Percentiles rank a stretch among this genome's conserved stretches.
phyloP scores from a whole-genome alignment of 2,329 filamentous ascomycete species.

The Parascedosporium putredinis region DNA sequence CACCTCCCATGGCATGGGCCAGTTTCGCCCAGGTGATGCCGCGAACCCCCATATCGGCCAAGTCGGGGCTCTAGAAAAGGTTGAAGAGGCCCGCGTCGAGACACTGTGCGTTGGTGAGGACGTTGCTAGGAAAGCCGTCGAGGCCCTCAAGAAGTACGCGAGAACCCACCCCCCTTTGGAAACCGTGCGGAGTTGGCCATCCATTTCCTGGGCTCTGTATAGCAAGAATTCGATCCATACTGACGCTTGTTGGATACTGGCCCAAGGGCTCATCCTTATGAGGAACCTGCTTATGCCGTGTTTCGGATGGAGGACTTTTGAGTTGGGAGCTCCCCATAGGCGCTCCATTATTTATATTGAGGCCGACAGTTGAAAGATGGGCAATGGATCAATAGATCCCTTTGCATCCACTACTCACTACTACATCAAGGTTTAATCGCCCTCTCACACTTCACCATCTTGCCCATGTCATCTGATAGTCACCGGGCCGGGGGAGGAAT shows the following conservation, averaged over 20 bases:
- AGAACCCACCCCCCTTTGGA: background rate
- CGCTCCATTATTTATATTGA: background rate
- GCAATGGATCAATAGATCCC: no score
- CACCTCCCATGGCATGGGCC: constrained; percentile 44
- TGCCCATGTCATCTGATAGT: no score
- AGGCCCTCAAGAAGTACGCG: constrained; percentile 55
- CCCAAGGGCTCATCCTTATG: constrained; percentile 41
- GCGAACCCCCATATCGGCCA: constrained; percentile 55
- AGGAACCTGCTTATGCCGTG: constrained; percentile 39
- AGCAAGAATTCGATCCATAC: no score
- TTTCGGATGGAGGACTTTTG: constrained; percentile 37
- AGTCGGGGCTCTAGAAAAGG: constrained; percentile 44
- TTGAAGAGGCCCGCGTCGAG: constrained; percentile 53
- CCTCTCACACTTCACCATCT: no score
- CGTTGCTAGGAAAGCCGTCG: constrained; percentile 43
- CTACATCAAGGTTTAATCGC: no score
- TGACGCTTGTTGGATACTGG: no score
- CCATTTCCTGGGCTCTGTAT: no score
- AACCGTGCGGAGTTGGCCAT: no score
- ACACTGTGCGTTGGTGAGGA: constrained; percentile 51
- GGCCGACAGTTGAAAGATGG: no score
- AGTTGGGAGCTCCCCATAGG: background rate
- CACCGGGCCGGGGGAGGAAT: no score
- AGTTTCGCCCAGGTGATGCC: constrained; percentile 52
- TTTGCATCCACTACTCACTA: no score